These are phyloP conservation scores for Suillus subalutaceus DNA, from an alignment of 768 basidiomycete genomes.

Conservation along the genomic window DNA sequence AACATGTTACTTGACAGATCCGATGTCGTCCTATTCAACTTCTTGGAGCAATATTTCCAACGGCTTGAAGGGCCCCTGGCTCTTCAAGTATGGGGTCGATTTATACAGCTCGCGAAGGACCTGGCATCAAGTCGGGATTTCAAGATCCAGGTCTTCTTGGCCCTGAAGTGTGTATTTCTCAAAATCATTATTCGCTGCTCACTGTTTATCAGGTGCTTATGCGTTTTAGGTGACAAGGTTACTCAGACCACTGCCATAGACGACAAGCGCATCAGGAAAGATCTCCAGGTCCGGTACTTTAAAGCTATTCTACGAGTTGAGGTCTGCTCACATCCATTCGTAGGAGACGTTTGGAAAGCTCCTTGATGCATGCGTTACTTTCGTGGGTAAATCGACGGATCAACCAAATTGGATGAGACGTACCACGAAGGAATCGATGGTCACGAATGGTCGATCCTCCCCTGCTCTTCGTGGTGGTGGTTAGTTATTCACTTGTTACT, in stretches of 20 bases:
- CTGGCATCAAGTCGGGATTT: slow-evolving; percentile 68
- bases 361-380: slow-evolving; percentile 75
- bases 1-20: slow-evolving; percentile 45
- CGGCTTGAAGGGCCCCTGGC: slow-evolving; percentile 90
- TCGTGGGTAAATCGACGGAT: slow-evolving; percentile 74
- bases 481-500: slow-evolving; percentile 26
- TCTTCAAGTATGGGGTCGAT: slow-evolving; percentile 88
- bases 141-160: slow-evolving; percentile 69
- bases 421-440: slow-evolving; percentile 60
- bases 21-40: slow-evolving; percentile 75
- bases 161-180: slow-evolving; percentile 60
- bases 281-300: slow-evolving; percentile 67
- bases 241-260: slow-evolving; percentile 91
- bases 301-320: neutral
- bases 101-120: slow-evolving; percentile 79
- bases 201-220: slow-evolving; percentile 59
- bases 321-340: slow-evolving; percentile 6
- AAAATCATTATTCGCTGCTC: slow-evolving; percentile 14
- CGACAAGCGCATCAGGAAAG: slow-evolving; percentile 84
- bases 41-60: slow-evolving; percentile 83
- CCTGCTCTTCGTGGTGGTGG: slow-evolving; percentile 59
- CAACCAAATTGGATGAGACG: slow-evolving; percentile 81
- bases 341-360: slow-evolving; percentile 87
- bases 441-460: slow-evolving; percentile 71
- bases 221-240: slow-evolving; percentile 80